phyloP scores from a whole-genome alignment of 2,329 filamentous ascomycete genomes.

The Trichophyton equinum region DNA sequence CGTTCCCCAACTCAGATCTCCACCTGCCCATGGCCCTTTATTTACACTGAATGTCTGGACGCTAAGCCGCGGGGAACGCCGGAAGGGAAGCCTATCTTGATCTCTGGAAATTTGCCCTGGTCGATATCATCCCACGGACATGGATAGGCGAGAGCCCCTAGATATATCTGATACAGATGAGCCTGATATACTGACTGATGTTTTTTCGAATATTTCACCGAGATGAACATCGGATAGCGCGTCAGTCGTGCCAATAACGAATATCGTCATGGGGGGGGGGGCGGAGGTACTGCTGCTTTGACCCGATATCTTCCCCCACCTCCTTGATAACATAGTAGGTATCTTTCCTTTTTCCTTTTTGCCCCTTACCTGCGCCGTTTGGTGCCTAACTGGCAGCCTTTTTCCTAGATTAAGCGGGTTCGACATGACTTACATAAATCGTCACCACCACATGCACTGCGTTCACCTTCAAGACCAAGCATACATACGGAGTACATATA shows the following conservation, averaged over 20 bases:
- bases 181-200: not conserved
- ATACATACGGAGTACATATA: not conserved
- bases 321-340: not conserved
- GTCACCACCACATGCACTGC: not conserved
- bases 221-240: not conserved
- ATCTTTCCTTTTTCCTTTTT: not conserved
- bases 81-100: slow-evolving; percentile 6
- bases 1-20: not conserved
- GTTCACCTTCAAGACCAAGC: not conserved
- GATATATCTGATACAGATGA: slow-evolving; percentile 1
- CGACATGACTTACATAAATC: not conserved
- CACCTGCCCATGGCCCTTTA: not conserved
- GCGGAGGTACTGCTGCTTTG: not conserved
- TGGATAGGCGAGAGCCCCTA: slow-evolving; percentile 1
- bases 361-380: not conserved
- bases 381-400: not conserved
- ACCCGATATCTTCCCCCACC: not conserved
- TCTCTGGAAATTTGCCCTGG: not conserved
- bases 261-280: not conserved
- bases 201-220: not conserved
- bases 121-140: not conserved
- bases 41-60: not conserved
- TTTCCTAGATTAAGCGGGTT: not conserved
- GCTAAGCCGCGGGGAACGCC: slow-evolving; percentile 5
- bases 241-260: not conserved